Evolutionary conservation across 2,329 filamentous ascomycete species (phyloP).

Genomic region (Dothideomycetes sp.): DNA sequence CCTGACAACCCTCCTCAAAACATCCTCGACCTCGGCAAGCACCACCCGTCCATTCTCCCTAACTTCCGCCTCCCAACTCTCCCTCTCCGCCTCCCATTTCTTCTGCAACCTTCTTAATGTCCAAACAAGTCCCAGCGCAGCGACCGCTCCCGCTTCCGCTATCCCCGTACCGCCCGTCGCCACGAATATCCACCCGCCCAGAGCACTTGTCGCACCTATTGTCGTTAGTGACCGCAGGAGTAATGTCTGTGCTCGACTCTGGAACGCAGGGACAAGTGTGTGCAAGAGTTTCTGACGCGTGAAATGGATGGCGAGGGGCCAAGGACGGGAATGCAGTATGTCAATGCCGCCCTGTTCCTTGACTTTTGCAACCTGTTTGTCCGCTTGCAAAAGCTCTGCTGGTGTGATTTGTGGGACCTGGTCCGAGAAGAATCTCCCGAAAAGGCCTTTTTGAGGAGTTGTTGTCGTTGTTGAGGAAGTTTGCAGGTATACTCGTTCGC

Average conservation of each 20-base stretch:
- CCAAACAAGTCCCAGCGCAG: slow-evolving; percentile 49
- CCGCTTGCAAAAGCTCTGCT: slow-evolving; percentile 23
- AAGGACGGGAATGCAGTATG: slow-evolving; percentile 38
- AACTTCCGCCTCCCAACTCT: slow-evolving; percentile 43
- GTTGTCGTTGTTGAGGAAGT: slow-evolving; percentile 14
- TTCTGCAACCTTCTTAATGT: slow-evolving; percentile 49
- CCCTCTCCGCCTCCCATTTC: slow-evolving; percentile 47
- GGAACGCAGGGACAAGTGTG: slow-evolving; percentile 34
- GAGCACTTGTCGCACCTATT: slow-evolving; percentile 47
- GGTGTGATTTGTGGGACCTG: slow-evolving; percentile 13
- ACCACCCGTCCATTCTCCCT: slow-evolving; percentile 50
- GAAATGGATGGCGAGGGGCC: slow-evolving; percentile 66
- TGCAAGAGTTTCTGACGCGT: slow-evolving; percentile 47
- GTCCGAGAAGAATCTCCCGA: slow-evolving; percentile 6
- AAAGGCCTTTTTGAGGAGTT: slow-evolving; percentile 16
- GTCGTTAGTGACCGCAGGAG: slow-evolving; percentile 69
- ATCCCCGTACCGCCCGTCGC: slow-evolving; percentile 42
- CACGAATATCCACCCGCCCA: slow-evolving; percentile 48
- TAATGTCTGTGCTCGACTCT: slow-evolving; percentile 36
- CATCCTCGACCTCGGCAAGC: slow-evolving; percentile 44
- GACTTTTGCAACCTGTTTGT: slow-evolving; percentile 20
- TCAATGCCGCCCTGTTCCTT: slow-evolving; percentile 23
- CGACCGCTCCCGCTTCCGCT: slow-evolving; percentile 52
- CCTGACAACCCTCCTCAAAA: slow-evolving; percentile 38
- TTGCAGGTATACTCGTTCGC: slow-evolving; percentile 19